Base-by-base conservation (phyloP, 2,329 filamentous ascomycete species). In the Helminthosporium solani region DNA sequence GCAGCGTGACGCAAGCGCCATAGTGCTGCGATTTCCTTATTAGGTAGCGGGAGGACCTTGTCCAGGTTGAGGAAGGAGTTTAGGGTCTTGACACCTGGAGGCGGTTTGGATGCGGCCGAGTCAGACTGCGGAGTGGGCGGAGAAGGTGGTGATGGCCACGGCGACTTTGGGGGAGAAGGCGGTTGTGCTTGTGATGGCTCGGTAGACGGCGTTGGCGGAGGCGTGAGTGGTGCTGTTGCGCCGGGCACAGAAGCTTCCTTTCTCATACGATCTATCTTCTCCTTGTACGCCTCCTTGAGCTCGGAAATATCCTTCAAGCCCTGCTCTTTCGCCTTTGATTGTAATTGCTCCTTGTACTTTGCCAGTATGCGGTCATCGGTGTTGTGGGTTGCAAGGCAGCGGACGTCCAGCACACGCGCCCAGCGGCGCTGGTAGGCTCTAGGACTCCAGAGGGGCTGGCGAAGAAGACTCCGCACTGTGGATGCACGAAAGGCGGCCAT, bases 361-460 rank as follows among this genome's bases (percentile, higher is more conserved):
- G 95, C 90, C 54, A 88, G 68, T 31, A 96, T 76, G 58, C 80
- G 78, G 47, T 82, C 79, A 37, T 85, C 78, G 46, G 82, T 76
- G 20, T 25, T 38, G 51, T 90, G 88, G 14, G 90, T 94, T 50
- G 87, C 87, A 36, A 96, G 81, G 77, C 92, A 95, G 54, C 91
- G 89, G 38, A 95, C 85, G 71, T 96, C 89, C 70, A 95, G 89
- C 23, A 96, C 90, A 62, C 89, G 89, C 2, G 92, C 92, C 87
- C 89, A 95, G 67, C 91, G 84, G 45, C 86, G 83, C 71, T 96
- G 92, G 43, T 48, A 54, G 27, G 56, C 39, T 15, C 64, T 62
- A 2, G 63, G 63, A 40, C 57, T 62, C 9, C 49, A 36, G 31
- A 63, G 55, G 14, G 66, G 60, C 34, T 67, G 65, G 28, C 64